Evolutionary conservation across 2,329 filamentous ascomycete species (phyloP), one percentile per base, ranked within the genome.

Genomic region (Atkinsonella hypoxylon): DNA sequence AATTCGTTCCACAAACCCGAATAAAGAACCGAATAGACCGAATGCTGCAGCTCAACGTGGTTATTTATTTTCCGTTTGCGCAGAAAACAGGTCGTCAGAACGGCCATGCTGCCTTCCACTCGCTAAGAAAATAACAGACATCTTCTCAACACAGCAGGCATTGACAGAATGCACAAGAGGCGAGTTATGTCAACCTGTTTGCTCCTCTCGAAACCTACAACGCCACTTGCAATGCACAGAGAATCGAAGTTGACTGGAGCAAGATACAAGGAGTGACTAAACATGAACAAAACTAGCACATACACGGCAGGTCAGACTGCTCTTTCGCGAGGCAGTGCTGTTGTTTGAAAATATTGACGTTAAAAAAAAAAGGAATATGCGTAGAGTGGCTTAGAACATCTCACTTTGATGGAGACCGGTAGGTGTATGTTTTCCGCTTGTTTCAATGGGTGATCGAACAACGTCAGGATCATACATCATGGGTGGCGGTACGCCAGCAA

Each of bases 391-490:
- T 55, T 62, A 81, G 56, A 81, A 75, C 74, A 81, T 75, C 64
- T 80, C 76, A 61, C 70, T 77, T 49, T 66, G 67, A 56, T 76
- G 70, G 36, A 80, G 62, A 0, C 77, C 77, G 12, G 75, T 80
- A 31, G 72, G 70, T 44, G 71, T 66, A 51, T 70, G 67, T 43
- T 70, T 69, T 58, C 58, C 64, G 45, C 55, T 57, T 7, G 56
- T 53, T 36, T 68, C 64, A 32, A 62, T 54, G 1, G 67, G 65
- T 8, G 64, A 64, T 20, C 66, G 63, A 48, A 67, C 47, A 15
- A 59, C 51, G 10, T 67, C 67, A 9, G 57, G 60, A 54, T 76
- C 65, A 51, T 66, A 72, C 53, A 64, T 64, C 46, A 67, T 59
- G 1, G 69, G 67, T 40, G 67, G 68, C 12, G 57, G 60, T 6